phyloP scores from a whole-genome alignment of 2,329 filamentous ascomycete genomes.

The Ophiosphaerella korrae region DNA sequence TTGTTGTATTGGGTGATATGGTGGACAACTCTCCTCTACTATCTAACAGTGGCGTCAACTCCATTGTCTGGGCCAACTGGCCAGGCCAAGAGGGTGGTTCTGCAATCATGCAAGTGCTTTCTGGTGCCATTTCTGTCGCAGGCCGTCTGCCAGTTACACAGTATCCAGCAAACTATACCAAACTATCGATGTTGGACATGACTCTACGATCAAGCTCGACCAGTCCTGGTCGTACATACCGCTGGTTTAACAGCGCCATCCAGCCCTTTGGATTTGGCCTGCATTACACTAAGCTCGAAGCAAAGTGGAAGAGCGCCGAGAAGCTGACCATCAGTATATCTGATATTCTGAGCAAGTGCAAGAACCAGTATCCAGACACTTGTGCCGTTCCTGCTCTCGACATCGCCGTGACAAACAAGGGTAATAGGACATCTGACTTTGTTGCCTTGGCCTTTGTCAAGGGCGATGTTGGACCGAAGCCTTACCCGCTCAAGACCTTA shows the following conservation, averaged over 20 bases:
- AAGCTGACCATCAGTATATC: slow-evolving; percentile 36
- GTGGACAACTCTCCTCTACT: slow-evolving; percentile 59
- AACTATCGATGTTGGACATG: slow-evolving; percentile 63
- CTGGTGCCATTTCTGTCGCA: slow-evolving; percentile 57
- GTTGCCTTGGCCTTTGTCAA: slow-evolving; percentile 58
- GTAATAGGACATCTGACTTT: slow-evolving; percentile 56
- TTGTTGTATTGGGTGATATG: slow-evolving; percentile 59
- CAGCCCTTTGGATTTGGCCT: slow-evolving; percentile 62
- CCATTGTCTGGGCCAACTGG: slow-evolving; percentile 64
- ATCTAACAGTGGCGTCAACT: slow-evolving; percentile 54
- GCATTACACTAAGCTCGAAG: slow-evolving; percentile 62
- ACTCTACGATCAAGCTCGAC: slow-evolving; percentile 52
- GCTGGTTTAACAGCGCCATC: slow-evolving; percentile 61
- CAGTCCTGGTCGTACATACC: slow-evolving; percentile 63
- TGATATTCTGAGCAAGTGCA: slow-evolving; percentile 44
- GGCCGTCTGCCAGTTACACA: slow-evolving; percentile 62
- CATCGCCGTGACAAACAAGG: slow-evolving; percentile 57
- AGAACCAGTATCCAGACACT: slow-evolving; percentile 29
- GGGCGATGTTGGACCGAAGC: slow-evolving; percentile 55
- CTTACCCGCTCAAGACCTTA: slow-evolving; percentile 60
- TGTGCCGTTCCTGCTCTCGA: slow-evolving; percentile 47
- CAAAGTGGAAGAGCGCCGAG: slow-evolving; percentile 7
- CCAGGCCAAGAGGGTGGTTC: slow-evolving; percentile 65
- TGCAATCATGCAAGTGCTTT: slow-evolving; percentile 61
- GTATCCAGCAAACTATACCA: slow-evolving; percentile 60